Conservation (phyloP, 2,329 filamentous ascomycete genomes). For the Colletotrichum echinochloae region DNA sequence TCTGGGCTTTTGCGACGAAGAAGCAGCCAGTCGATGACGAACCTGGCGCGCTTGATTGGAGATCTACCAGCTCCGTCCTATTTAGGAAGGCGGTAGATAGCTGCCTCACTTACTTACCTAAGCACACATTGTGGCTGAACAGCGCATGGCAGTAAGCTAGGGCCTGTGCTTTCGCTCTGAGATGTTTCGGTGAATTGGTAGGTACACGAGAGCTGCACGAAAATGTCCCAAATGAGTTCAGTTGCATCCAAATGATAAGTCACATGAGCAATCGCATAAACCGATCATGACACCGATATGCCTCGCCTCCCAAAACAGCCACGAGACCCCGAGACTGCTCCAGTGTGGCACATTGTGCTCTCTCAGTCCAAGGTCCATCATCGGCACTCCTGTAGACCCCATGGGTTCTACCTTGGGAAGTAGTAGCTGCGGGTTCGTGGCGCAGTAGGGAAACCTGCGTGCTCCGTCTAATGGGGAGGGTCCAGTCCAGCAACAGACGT, state of each 20-base stretch:
- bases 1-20: slow-evolving; percentile 2
- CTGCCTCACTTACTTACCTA: not conserved
- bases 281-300: not conserved
- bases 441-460: slow-evolving; percentile 2
- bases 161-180: slow-evolving; percentile 12
- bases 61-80: slow-evolving; percentile 5
- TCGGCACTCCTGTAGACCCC: slow-evolving; percentile 1
- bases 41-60: slow-evolving; percentile 36
- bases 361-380: not conserved
- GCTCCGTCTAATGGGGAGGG: slow-evolving; percentile 3
- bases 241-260: not conserved
- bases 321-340: not conserved
- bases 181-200: not conserved
- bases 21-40: slow-evolving; percentile 37
- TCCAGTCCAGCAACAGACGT: not conserved
- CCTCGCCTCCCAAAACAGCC: not conserved
- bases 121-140: not conserved
- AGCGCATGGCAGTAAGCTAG: not conserved
- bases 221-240: not conserved
- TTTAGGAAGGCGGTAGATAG: slow-evolving; percentile 31
- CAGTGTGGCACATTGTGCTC: not conserved
- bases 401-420: not conserved
- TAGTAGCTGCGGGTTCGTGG: slow-evolving; percentile 14
- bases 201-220: not conserved
- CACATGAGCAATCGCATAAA: not conserved